Percentiles rank a stretch among this genome's conserved stretches.
phyloP scores from a whole-genome alignment of 371 early-diverging fungal species.

The Mucor plumbeus region DNA sequence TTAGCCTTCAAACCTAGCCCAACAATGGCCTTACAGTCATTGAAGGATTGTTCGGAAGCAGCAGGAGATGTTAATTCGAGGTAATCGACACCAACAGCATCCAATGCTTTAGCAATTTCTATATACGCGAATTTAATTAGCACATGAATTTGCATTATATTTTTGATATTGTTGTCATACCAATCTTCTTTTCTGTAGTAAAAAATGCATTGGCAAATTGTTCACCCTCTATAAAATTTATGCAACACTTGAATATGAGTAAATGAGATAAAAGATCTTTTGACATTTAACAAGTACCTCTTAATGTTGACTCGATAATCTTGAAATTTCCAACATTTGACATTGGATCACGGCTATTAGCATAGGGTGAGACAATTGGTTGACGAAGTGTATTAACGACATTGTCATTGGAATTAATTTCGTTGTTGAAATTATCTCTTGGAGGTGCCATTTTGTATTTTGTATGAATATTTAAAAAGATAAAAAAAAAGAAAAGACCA shows the following conservation, averaged over 20 bases:
- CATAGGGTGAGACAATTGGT: slow-evolving; percentile 56
- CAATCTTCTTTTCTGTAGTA: slow-evolving; percentile 90
- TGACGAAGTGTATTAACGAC: background rate
- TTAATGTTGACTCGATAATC: slow-evolving; percentile 94
- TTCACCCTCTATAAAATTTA: slow-evolving; percentile 80
- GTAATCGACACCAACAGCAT: slow-evolving; percentile 96
- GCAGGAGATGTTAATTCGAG: slow-evolving; percentile 95
- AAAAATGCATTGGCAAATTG: slow-evolving; percentile 98
- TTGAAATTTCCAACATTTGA: slow-evolving; percentile 88
- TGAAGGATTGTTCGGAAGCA: slow-evolving; percentile 92
- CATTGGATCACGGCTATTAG: slow-evolving; percentile 72
- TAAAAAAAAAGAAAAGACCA: background rate
- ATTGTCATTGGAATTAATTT: slow-evolving; percentile 11
- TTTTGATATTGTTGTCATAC: background rate
- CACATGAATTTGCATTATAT: slow-evolving; percentile 89
- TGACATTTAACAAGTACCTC: slow-evolving; percentile 67
- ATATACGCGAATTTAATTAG: slow-evolving; percentile 25
- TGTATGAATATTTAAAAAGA: background rate
- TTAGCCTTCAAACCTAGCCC: slow-evolving; percentile 94
- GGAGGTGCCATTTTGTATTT: slow-evolving; percentile 14
- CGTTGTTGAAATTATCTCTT: background rate
- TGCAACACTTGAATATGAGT: slow-evolving; percentile 60
- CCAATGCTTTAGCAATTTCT: slow-evolving; percentile 95
- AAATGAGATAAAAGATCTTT: slow-evolving; percentile 74
- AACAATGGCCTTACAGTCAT: slow-evolving; percentile 89